A percentile compares a stretch with the other conserved stretches of the same genome.
These are phyloP conservation scores for Cardamine occulta DNA, from an alignment of 345 rosid species.

Conservation along the genomic window DNA sequence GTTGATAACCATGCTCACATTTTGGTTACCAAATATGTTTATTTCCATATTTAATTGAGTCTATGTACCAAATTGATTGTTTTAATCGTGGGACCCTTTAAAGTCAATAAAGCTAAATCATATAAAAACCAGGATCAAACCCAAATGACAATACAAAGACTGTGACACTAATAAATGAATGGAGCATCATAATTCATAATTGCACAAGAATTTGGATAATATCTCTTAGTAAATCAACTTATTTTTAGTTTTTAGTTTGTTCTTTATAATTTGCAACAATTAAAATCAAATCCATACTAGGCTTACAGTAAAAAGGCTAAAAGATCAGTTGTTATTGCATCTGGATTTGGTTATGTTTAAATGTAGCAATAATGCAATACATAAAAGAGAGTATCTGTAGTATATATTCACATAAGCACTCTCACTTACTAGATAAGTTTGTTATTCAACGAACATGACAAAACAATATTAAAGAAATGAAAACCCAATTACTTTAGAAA, in stretches of 20 bases:
- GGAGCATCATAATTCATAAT: not conserved
- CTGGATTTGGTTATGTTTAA: not conserved
- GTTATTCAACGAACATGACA: conserved; percentile 15
- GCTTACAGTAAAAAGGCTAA: not conserved
- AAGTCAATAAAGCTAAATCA: not conserved
- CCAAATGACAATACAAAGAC: not conserved
- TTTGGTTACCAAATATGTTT: conserved; percentile 30
- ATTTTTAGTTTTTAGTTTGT: not conserved
- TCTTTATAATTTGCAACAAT: not conserved
- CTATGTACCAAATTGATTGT: conserved; percentile 27
- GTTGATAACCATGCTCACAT: conserved; percentile 42
- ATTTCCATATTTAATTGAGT: not conserved
- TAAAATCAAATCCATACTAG: not conserved
- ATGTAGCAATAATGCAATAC: not conserved
- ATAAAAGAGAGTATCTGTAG: too few relatives aligned
- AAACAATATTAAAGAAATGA: conserved; percentile 11
- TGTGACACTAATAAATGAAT: not conserved
- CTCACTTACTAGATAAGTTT: not conserved
- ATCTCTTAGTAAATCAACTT: not conserved
- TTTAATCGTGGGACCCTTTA: conserved; percentile 20
- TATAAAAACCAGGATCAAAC: not conserved
- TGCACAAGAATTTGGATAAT: not conserved
- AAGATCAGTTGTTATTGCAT: not conserved
- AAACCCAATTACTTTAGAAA: conserved; percentile 33
- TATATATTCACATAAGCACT: not conserved